Conservation (phyloP, 371 early-diverging fungal genomes). For the Rhizopus sp. region DNA sequence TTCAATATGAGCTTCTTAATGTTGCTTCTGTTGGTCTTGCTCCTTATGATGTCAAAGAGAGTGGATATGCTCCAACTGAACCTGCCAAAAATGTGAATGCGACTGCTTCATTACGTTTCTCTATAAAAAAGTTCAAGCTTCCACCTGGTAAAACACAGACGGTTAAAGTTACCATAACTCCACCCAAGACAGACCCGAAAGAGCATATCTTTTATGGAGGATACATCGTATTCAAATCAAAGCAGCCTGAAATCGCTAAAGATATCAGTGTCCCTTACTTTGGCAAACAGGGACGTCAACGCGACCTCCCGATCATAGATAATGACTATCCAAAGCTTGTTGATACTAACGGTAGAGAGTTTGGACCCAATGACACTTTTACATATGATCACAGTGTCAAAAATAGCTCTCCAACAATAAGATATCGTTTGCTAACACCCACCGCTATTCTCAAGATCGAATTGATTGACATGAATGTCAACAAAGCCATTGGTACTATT, state of each 20-base stretch:
- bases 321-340: conserved; percentile 14
- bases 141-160: conserved; percentile 52
- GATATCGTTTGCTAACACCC: conserved; percentile 15
- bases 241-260: not conserved
- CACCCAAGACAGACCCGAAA: conserved; percentile 32
- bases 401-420: conserved; percentile 9
- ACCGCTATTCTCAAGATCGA: conserved; percentile 8
- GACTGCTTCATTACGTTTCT: conserved; percentile 58
- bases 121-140: conserved; percentile 63
- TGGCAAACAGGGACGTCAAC: conserved; percentile 48
- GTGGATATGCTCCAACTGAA: conserved; percentile 16
- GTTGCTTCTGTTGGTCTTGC: conserved; percentile 33
- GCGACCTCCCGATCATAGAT: conserved; percentile 29
- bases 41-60: conserved; percentile 24
- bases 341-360: conserved; percentile 10
- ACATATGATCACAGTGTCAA: conserved; percentile 22
- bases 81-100: conserved; percentile 23
- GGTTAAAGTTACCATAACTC: conserved; percentile 37
- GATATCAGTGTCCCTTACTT: conserved; percentile 50
- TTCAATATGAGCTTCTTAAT: conserved; percentile 46
- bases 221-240: conserved; percentile 21
- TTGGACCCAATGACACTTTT: conserved; percentile 20
- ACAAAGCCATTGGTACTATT: conserved; percentile 9
- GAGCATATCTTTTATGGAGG: conserved; percentile 36
- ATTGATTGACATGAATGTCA: conserved; percentile 1